These are phyloP conservation scores for Venturia pyrina DNA, from an alignment of 2,329 filamentous ascomycete species.

Conservation along the genomic window DNA sequence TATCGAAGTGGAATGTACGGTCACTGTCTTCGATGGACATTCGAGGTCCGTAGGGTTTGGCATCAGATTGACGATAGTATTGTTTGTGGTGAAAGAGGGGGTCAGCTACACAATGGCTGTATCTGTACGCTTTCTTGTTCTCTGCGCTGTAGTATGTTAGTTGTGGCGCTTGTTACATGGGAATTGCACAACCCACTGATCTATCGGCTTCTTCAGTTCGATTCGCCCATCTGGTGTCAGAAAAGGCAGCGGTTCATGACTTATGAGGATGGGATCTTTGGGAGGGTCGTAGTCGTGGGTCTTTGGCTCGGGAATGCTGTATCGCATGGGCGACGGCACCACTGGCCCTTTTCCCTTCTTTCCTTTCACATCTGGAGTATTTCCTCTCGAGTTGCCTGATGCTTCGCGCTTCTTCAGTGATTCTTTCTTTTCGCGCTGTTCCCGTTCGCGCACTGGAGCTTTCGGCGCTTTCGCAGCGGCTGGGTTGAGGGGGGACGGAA, in stretches of 20 bases:
- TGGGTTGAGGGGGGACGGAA: conserved; percentile 67
- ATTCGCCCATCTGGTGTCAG: conserved; percentile 30
- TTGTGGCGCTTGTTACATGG: too few relatives aligned
- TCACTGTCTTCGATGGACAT: conserved; percentile 91
- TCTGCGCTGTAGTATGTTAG: conserved; percentile 34
- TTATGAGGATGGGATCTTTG: conserved; percentile 35
- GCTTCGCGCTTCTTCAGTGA: conserved; percentile 43
- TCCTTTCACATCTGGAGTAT: conserved; percentile 29
- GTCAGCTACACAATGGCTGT: conserved; percentile 84
- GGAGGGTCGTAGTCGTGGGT: conserved; percentile 39
- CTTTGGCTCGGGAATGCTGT: conserved; percentile 38
- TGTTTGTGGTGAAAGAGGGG: conserved; percentile 76
- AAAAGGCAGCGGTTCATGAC: conserved; percentile 36
- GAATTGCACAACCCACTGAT: conserved; percentile 24
- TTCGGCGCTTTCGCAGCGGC: conserved; percentile 36
- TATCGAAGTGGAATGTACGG: conserved; percentile 67
- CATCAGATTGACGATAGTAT: conserved; percentile 83
- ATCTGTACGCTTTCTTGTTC: conserved; percentile 68
- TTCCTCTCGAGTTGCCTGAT: conserved; percentile 27
- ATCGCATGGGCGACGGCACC: conserved; percentile 39
- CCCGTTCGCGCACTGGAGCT: conserved; percentile 31
- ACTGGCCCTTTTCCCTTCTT: conserved; percentile 25
- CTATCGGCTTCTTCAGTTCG: conserved; percentile 38
- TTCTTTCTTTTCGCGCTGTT: conserved; percentile 42
- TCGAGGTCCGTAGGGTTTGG: conserved; percentile 69